Conservation (phyloP, 129 eudicot genomes). For the Rutidosis leptorrhynchoides region DNA sequence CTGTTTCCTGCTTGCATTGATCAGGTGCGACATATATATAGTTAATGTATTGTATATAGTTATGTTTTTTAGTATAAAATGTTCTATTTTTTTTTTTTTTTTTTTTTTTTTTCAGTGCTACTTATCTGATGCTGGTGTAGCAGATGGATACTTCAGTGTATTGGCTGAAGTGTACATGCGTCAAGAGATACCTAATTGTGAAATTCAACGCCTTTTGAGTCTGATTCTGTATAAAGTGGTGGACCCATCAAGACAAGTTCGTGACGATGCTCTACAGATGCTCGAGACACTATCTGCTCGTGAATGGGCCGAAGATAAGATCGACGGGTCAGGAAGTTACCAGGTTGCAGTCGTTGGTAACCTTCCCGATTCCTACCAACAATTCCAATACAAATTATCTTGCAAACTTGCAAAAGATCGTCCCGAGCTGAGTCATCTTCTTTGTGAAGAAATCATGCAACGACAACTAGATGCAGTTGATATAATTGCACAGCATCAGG, state of each 20-base stretch:
- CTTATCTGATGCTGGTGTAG: conserved; percentile 85
- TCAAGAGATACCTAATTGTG: conserved; percentile 91
- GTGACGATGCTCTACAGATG: conserved; percentile 96
- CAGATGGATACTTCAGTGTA: conserved; percentile 94
- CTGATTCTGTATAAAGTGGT: conserved; percentile 89
- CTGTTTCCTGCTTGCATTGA: conserved; percentile 96
- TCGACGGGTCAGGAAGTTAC: conserved; percentile 66
- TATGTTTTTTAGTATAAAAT: conserved; percentile 13
- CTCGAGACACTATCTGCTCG: conserved; percentile 91
- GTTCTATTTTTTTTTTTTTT: conserved; percentile 2
- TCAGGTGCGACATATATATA: conserved; percentile 51
- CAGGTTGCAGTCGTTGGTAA: conserved; percentile 90
- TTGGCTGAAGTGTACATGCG: conserved; percentile 97
- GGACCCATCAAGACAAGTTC: conserved; percentile 86
- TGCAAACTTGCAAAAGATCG: conserved; percentile 94
- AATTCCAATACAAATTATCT: conserved; percentile 86
- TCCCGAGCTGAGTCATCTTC: conserved; percentile 87
- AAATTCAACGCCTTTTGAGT: conserved; percentile 84
- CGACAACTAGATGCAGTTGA: conserved; percentile 53
- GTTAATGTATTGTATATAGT: conserved; percentile 4
- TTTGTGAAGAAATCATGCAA: conserved; percentile 66
- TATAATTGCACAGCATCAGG: conserved; percentile 58
- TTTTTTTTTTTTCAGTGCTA: conserved; percentile 51
- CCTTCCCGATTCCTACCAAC: conserved; percentile 90
- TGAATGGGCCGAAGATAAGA: conserved; percentile 88